Evolutionary conservation across 495 filamentous ascomycete genomes (phyloP), one percentile per base, ranked within the genome.

Genomic region (Alectoria sarmentosa): DNA sequence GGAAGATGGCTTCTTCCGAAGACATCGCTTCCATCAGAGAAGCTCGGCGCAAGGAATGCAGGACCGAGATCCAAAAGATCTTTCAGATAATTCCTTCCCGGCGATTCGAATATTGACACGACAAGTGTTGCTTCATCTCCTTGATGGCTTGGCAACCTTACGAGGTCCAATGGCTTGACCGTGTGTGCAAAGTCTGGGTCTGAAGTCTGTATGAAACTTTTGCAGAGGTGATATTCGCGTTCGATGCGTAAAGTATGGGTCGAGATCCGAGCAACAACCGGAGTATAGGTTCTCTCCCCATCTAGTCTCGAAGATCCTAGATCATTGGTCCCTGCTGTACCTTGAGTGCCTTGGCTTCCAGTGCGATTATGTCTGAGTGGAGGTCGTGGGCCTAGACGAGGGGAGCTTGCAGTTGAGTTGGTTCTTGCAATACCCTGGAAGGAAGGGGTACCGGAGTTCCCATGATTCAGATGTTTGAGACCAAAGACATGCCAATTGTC

Each of bases 191-290:
- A 87, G 19, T 88, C 81, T 2, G 88, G 88, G 68, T 94, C 91
- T 9, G 85, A 85, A 11, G 85, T 83, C 62, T 86, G 77, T 55
- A 88, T 81, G 48, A 96, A 76, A 52, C 80, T 83, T 74, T 86
- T 88, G 63, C 84, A 80, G 69, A 93, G 88, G 67, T 94, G 89
- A 71, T 87, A 95, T 70, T 91, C 87, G 59, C 91, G 83, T 76
- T 96, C 92, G 57, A 96, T 81, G 26, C 91, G 83, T 52, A 96
- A 79, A 17, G 84, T 79, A 74, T 96, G 90, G 61, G 82, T 86
- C 0, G 92, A 96, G 37, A 96, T 80, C 14, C 90, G 82, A 52
- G 90, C 91, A 36, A 95, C 76, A 19, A 96, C 85, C 5, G 76
- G 76, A 14, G 74, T 74, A 73, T 74, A 82, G 58, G 75, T 66